Evolutionary conservation across 306 rosid species (phyloP).

Genomic region (Abrus precatorius): DNA sequence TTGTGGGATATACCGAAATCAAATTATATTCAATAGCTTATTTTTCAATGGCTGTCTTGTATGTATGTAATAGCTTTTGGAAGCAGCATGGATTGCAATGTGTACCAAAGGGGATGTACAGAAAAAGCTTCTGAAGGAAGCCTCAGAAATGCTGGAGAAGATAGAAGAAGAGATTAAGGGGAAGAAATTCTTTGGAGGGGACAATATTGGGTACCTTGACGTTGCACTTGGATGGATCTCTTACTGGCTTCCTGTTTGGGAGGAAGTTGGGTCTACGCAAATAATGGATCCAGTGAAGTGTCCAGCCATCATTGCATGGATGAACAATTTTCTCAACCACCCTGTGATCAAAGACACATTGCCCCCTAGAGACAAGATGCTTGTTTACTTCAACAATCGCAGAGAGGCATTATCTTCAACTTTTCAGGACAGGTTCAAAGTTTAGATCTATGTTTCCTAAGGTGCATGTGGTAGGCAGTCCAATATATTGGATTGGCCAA

Average conservation of each 20-base stretch:
- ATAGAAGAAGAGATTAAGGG: slow-evolving; percentile 60
- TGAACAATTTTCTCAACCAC: slow-evolving; percentile 46
- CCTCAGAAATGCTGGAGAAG: slow-evolving; percentile 55
- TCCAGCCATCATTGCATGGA: slow-evolving; percentile 55
- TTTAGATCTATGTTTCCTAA: slow-evolving; percentile 17
- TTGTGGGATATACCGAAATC: too few species aligned
- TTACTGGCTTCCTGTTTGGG: slow-evolving; percentile 59
- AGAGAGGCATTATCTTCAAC: slow-evolving; percentile 20
- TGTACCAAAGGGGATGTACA: slow-evolving; percentile 50
- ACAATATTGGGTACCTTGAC: slow-evolving; percentile 62
- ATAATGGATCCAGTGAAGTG: slow-evolving; percentile 56
- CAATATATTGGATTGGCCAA: background rate
- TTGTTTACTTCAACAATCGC: slow-evolving; percentile 48
- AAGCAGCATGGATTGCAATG: slow-evolving; percentile 37
- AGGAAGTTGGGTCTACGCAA: slow-evolving; percentile 57
- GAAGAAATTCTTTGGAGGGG: slow-evolving; percentile 64
- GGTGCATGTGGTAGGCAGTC: background rate
- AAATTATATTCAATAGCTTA: background rate
- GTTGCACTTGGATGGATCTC: slow-evolving; percentile 69
- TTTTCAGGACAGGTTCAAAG: slow-evolving; percentile 30
- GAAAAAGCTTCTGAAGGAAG: slow-evolving; percentile 43
- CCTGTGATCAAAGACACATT: slow-evolving; percentile 55
- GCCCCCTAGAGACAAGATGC: slow-evolving; percentile 57
- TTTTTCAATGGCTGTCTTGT: background rate
- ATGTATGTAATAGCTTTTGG: slow-evolving; percentile 37